A percentile compares a stretch with the other conserved stretches of the same genome.
Conservation (phyloP, 805 yeast species). For the Ogataea naganishii region DNA sequence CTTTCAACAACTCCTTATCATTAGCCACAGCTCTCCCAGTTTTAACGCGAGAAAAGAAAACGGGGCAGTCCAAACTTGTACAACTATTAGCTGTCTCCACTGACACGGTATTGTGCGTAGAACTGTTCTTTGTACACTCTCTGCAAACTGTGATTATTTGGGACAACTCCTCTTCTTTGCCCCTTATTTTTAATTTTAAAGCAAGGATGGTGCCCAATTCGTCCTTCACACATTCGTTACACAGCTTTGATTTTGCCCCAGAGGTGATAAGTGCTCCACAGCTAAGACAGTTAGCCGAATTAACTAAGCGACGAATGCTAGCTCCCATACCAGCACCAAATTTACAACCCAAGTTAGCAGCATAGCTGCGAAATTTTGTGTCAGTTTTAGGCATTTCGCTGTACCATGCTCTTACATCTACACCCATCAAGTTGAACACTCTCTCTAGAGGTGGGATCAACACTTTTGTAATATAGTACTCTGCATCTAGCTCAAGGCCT, state of each 20-base stretch:
- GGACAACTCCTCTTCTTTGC: slow-evolving; percentile 19
- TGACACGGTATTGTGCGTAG: slow-evolving; percentile 9
- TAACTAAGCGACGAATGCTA: slow-evolving; percentile 12
- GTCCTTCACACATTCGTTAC: slow-evolving; percentile 25
- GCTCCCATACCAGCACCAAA: too few relatives aligned
- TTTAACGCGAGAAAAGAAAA: slow-evolving; percentile 47
- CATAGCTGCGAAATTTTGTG: slow-evolving; percentile 8
- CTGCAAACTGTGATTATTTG: slow-evolving; percentile 26
- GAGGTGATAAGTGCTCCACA: slow-evolving; percentile 13
- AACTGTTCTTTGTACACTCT: slow-evolving; percentile 20
- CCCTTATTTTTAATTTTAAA: slow-evolving; percentile 18
- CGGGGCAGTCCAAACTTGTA: slow-evolving; percentile 55
- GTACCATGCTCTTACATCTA: slow-evolving; percentile 72
- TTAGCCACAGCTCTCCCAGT: slow-evolving; percentile 20
- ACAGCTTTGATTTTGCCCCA: slow-evolving; percentile 14
- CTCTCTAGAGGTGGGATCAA: slow-evolving; percentile 87
- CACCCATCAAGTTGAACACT: slow-evolving; percentile 75
- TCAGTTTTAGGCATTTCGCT: slow-evolving; percentile 46
- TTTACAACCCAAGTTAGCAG: too few relatives aligned
- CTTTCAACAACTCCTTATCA: slow-evolving; percentile 4
- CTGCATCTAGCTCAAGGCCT: slow-evolving; percentile 53
- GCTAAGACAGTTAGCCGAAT: slow-evolving; percentile 19
- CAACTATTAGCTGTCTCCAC: slow-evolving; percentile 33
- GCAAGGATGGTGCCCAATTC: slow-evolving; percentile 28
- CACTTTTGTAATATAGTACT: slow-evolving; percentile 78